Evolutionary conservation across 1,139 yeast genomes (phyloP).

Genomic region (Debaryomyces sp.): DNA sequence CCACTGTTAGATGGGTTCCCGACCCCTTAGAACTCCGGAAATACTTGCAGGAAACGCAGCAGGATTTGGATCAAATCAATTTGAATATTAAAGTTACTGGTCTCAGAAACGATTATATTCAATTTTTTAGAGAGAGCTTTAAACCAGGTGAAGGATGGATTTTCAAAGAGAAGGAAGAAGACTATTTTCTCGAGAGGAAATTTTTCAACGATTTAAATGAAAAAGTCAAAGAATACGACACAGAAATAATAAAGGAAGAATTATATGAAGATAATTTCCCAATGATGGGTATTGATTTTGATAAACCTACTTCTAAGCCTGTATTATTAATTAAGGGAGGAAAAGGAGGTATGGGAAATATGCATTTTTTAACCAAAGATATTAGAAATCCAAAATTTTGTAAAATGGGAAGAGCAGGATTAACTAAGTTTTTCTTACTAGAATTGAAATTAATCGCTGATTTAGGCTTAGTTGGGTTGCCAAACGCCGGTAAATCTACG

Average conservation of each 20-base stretch:
- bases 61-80: conserved; percentile 28
- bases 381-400: conserved; percentile 90
- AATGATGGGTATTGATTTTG: conserved; percentile 73
- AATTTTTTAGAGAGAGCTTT: conserved; percentile 58
- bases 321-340: conserved; percentile 79
- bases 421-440: conserved; percentile 68
- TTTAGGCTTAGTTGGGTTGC: conserved; percentile 89
- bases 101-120: conserved; percentile 35
- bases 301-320: conserved; percentile 65
- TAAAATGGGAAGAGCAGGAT: conserved; percentile 72
- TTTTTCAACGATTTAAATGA: conserved; percentile 67
- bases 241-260: conserved; percentile 61
- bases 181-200: conserved; percentile 62
- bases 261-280: conserved; percentile 70
- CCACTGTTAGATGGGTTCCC: conserved; percentile 84
- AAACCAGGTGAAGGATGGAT: conserved; percentile 84
- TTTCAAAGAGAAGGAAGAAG: conserved; percentile 74
- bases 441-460: conserved; percentile 91
- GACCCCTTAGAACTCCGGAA: conserved; percentile 55
- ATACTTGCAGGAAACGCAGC: conserved; percentile 36
- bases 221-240: conserved; percentile 66
- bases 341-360: conserved; percentile 91
- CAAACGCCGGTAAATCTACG: conserved; percentile 96
- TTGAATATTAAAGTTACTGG: conserved; percentile 30
- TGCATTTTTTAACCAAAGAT: conserved; percentile 84